Percentiles rank a stretch among this genome's conserved stretches.
Evolutionary conservation across 225 moss, liverwort and hornwort genomes (phyloP).

Genomic region (Anthoceros angustus): DNA sequence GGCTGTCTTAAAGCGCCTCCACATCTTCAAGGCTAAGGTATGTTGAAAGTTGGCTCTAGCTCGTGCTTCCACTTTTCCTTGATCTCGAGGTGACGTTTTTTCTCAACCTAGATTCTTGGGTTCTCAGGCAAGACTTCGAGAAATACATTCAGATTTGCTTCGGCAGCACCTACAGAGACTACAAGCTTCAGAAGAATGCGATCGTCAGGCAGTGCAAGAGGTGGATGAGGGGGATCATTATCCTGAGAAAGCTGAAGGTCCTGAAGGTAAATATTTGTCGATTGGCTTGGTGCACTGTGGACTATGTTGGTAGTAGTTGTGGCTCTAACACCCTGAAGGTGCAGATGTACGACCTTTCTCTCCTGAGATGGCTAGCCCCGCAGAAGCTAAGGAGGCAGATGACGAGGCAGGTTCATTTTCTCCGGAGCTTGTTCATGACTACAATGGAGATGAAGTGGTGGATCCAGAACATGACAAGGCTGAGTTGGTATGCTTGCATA

Average conservation of each 20-base stretch:
- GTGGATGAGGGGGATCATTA: slow-evolving; percentile 23
- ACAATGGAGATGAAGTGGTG: slow-evolving; percentile 50
- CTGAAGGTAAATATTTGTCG: neutral
- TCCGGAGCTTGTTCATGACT: slow-evolving; percentile 61
- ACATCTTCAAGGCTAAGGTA: slow-evolving; percentile 81
- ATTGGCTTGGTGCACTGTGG: neutral
- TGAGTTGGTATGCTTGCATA: slow-evolving; percentile 33
- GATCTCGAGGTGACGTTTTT: neutral
- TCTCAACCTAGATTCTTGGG: neutral
- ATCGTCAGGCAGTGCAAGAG: slow-evolving; percentile 16
- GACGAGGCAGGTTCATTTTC: slow-evolving; percentile 79
- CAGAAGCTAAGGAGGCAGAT: slow-evolving; percentile 41
- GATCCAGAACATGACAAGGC: slow-evolving; percentile 83
- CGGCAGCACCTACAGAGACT: slow-evolving; percentile 65
- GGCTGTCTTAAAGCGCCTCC: slow-evolving; percentile 75
- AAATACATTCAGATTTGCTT: slow-evolving; percentile 69
- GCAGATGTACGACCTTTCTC: slow-evolving; percentile 42
- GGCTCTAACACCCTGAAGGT: slow-evolving; percentile 14
- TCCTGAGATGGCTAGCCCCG: slow-evolving; percentile 26
- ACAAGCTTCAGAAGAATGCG: slow-evolving; percentile 44
- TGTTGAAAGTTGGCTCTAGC: neutral
- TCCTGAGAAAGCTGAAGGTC: slow-evolving; percentile 8
- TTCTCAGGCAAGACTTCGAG: slow-evolving; percentile 49
- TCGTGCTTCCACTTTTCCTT: neutral
- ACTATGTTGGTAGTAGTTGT: neutral